Base-by-base conservation (phyloP, 352 stramenopile species). In the Pythium phragmitis region DNA sequence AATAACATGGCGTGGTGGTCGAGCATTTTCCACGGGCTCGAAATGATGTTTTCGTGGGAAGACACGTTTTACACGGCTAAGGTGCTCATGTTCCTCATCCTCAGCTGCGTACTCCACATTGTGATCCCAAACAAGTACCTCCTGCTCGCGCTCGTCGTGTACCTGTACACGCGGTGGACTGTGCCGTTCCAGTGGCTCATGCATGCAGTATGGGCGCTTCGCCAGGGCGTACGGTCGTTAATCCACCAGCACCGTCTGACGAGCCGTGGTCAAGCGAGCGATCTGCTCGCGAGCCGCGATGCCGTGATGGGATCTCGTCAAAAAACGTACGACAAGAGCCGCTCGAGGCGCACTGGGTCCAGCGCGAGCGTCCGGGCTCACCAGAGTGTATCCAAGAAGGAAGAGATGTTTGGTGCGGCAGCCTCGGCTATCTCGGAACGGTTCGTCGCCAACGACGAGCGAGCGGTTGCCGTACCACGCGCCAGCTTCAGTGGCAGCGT, bases 1-100 rank as follows among this genome's bases (percentile, higher is more conserved):
- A 94, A 94, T 72, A 92, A 92, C 70, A 94, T 94, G 85, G 79
- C 85, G 53, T 94, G 85, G 85, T 92, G 83, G 84, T 92, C 83
- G 39, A 80, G 76, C 55, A 82, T 92, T 57, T 89, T 94, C 61
- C 87, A 87, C 69, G 87, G 67, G 49, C 73, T 94, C 70, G 85
- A 94, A 72, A 80, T 94, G 57, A 91, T 94, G 82, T 92, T 94
- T 51, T 92, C 82, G 37, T 94, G 85, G 85, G 85, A 94, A 46
- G 85, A 94, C 67, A 92, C 83, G 41, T 92, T 91, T 51, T 92
- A 94, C 74, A 92, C 85, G 17, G 76, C 82, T 57, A 82, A 84
- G 56, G 80, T 94, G 12, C 69, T 94, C 54, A 72, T 94, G 64
- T 86, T 85, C 47, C 76, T 94, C 60, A 92, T 92, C 64, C 68